A percentile compares a stretch with the other conserved stretches of the same genome.
These are phyloP conservation scores for Saururus chinensis DNA, from an alignment of 164 flowering plant species.

Conservation along the genomic window DNA sequence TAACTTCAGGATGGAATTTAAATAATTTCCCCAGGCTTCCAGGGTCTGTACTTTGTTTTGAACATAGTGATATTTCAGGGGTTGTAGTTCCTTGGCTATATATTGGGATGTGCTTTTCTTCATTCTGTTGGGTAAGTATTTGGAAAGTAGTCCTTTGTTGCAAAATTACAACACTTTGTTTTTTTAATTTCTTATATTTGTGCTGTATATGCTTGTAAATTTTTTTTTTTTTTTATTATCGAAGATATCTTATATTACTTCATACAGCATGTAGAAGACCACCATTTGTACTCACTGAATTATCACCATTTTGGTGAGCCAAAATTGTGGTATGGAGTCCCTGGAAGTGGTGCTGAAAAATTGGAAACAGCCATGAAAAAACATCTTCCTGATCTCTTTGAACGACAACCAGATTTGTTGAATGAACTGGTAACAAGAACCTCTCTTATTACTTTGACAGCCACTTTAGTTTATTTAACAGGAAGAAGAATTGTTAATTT, in stretches of 20 bases:
- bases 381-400: conserved; percentile 74
- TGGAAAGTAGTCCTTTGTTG: too few relatives aligned
- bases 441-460: neutral
- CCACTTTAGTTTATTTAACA: neutral
- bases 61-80: conserved; percentile 70
- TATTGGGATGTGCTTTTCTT: conserved; percentile 90
- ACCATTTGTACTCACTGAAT: conserved; percentile 80
- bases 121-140: conserved; percentile 87
- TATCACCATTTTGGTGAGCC: conserved; percentile 81
- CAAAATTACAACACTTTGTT: neutral
- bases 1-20: conserved; percentile 72
- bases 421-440: conserved; percentile 49
- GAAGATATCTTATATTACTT: neutral
- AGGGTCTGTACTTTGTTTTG: conserved; percentile 73
- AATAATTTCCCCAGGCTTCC: conserved; percentile 77
- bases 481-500: neutral
- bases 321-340: conserved; percentile 89
- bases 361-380: conserved; percentile 75
- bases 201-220: neutral
- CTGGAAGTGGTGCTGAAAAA: conserved; percentile 52
- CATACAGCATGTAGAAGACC: conserved; percentile 88
- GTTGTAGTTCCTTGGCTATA: conserved; percentile 92
- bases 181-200: neutral
- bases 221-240: neutral
- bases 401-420: conserved; percentile 70